phyloP scores from a whole-genome alignment of 2,329 filamentous ascomycete species.

The Trichophaea hybrida region DNA sequence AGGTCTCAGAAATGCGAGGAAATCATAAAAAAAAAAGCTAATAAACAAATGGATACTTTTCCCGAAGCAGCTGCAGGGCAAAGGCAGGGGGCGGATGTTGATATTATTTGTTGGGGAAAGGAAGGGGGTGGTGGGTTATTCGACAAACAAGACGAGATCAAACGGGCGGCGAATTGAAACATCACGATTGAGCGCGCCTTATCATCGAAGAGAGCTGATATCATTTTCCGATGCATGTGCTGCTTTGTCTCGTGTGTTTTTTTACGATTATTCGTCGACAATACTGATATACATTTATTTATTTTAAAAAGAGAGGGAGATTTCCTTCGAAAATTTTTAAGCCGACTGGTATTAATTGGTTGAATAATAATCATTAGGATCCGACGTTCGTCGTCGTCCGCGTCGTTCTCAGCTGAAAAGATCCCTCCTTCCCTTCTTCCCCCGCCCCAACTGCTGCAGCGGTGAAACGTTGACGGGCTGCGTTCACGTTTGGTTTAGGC shows the following conservation, averaged over 20 bases:
- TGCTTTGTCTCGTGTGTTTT: background rate
- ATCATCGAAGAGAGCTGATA: background rate
- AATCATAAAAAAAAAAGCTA: background rate
- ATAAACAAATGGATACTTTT: background rate
- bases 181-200: background rate
- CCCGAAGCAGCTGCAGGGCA: background rate
- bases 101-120: background rate
- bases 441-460: background rate
- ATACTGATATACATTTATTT: background rate
- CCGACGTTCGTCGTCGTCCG: background rate
- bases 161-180: background rate
- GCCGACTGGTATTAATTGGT: background rate
- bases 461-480: constrained; percentile 1
- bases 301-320: no score
- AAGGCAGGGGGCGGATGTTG: background rate
- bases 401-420: background rate
- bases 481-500: background rate
- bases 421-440: no score
- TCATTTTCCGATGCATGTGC: background rate
- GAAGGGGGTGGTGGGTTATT: background rate
- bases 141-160: background rate
- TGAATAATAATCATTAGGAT: background rate
- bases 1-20: background rate
- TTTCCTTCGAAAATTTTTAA: no score
- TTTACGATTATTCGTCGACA: background rate